Evolutionary conservation across 1,139 yeast species (phyloP).

Genomic region (Chernovozyma sophiae-reginae): DNA sequence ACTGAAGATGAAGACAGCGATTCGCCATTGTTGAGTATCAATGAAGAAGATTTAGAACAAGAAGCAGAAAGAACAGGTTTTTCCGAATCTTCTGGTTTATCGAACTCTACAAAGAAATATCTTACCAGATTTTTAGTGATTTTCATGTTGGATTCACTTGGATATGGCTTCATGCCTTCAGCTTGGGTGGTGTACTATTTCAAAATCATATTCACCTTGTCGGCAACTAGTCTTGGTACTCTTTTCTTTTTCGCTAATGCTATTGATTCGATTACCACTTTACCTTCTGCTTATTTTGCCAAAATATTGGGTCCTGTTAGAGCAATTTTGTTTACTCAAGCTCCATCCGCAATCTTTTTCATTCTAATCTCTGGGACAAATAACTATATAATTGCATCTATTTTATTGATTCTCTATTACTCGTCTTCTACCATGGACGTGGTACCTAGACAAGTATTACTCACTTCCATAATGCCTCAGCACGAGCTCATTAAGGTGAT

Average conservation of each 20-base stretch:
- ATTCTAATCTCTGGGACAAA: conserved; percentile 22
- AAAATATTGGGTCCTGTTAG: conserved; percentile 70
- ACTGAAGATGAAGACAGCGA: conserved; percentile 4
- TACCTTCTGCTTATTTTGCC: conserved; percentile 70
- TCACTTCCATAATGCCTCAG: conserved; percentile 62
- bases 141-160: conserved; percentile 77
- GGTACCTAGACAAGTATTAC: conserved; percentile 78
- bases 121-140: conserved; percentile 44
- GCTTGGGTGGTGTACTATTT: conserved; percentile 88
- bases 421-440: conserved; percentile 80
- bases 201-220: conserved; percentile 33
- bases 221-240: conserved; percentile 43
- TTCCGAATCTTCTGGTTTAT: conserved; percentile 26
- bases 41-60: conserved; percentile 2
- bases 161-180: conserved; percentile 81
- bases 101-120: conserved; percentile 27
- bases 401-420: conserved; percentile 52
- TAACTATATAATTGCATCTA: conserved; percentile 32
- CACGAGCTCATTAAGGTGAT: conserved; percentile 69
- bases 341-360: conserved; percentile 71
- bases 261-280: conserved; percentile 56
- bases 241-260: conserved; percentile 61
- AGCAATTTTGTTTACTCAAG: conserved; percentile 72
- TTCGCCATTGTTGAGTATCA: neutral
- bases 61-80: neutral